Evolutionary conservation across 192 early-diverging fungal species (phyloP).

Genomic region (Umbelopsis ramanniana): DNA sequence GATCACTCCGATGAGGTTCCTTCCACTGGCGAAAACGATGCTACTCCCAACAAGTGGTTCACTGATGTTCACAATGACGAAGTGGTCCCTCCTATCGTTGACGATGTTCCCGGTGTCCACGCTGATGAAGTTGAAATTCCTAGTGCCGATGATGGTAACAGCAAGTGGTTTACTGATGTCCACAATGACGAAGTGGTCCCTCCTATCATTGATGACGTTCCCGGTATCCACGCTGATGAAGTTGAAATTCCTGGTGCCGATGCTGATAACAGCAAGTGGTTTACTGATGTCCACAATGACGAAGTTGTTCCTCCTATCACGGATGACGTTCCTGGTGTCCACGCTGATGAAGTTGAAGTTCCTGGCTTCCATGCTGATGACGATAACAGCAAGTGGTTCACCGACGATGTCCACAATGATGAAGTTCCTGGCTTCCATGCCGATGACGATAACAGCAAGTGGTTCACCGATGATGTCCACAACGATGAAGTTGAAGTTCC

Average conservation of each 20-base stretch:
- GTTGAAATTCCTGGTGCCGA: no score
- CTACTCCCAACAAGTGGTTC: background rate
- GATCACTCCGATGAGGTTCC: background rate
- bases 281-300: no score
- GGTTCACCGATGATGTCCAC: background rate
- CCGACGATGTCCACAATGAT: background rate
- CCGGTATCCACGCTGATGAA: no score
- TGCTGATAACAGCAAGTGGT: no score
- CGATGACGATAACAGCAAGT: background rate
- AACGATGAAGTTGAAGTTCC: background rate
- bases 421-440: background rate
- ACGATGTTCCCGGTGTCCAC: background rate
- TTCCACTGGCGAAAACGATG: background rate
- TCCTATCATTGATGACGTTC: no score
- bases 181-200: no score
- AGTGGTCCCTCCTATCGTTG: background rate
- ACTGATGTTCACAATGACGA: slow-evolving; percentile 14
- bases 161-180: no score
- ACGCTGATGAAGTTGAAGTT: background rate
- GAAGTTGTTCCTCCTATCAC: no score
- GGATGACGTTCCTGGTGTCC: no score
- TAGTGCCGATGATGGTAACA: background rate
- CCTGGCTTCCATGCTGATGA: no score
- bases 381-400: no score
- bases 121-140: background rate